These are phyloP conservation scores for Hyaloscypha bicolor DNA, from an alignment of 495 filamentous ascomycete species.

Conservation along the genomic window DNA sequence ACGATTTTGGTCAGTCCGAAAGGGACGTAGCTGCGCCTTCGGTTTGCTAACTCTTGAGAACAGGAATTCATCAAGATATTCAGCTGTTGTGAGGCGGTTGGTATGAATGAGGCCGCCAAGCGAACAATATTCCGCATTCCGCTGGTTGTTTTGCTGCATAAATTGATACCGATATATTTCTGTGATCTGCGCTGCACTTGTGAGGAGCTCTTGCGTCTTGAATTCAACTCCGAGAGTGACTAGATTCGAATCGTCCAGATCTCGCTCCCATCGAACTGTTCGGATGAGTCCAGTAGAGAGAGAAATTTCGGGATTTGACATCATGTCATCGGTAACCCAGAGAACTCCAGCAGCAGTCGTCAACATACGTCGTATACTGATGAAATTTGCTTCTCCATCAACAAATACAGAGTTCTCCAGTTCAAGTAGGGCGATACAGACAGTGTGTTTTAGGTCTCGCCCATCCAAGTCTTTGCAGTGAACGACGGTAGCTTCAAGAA, in stretches of 20 bases:
- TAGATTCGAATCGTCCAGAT: conserved; percentile 1
- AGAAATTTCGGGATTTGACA: conserved; percentile 36
- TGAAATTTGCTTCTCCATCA: background rate
- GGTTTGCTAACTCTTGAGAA: background rate
- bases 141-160: conserved; percentile 5
- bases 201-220: background rate
- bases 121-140: conserved; percentile 8
- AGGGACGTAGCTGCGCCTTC: background rate
- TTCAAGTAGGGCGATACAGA: conserved; percentile 7
- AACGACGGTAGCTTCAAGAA: background rate
- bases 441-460: conserved; percentile 1
- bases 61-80: background rate
- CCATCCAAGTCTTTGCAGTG: conserved; percentile 2
- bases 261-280: conserved; percentile 15
- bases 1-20: conserved; percentile 5
- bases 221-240: conserved; percentile 1
- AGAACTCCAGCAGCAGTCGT: conserved; percentile 37
- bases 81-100: conserved; percentile 1
- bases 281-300: conserved; percentile 18
- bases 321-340: conserved; percentile 26
- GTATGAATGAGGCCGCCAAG: conserved; percentile 6
- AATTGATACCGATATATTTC: conserved; percentile 14
- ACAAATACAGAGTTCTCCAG: background rate
- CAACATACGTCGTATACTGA: conserved; percentile 33
- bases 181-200: background rate